Conservation (phyloP, 148 eudicot genomes). For the Vaccinium macrocarpon region DNA sequence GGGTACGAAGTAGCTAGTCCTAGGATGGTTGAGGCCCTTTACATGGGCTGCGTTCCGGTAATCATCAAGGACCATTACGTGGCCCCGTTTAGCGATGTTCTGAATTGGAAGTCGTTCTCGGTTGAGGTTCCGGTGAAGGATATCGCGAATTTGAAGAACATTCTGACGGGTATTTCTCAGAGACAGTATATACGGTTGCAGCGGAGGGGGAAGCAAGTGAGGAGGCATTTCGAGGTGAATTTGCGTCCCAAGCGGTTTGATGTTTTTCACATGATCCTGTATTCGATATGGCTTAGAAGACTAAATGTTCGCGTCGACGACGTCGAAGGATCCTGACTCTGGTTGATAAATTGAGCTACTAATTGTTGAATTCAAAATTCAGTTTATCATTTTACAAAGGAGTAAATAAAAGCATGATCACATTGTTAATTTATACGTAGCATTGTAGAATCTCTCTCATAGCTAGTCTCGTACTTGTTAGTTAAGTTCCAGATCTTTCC, state of each 20-base stretch:
- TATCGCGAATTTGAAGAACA: constrained; percentile 46
- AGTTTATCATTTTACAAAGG: not conserved
- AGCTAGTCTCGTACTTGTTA: no score
- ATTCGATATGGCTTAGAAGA: constrained; percentile 56
- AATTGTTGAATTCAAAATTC: not conserved
- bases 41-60: constrained; percentile 56
- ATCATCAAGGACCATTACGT: constrained; percentile 49
- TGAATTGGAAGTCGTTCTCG: constrained; percentile 50
- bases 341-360: not conserved
- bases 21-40: constrained; percentile 52
- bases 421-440: not conserved
- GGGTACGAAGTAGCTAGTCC: constrained; percentile 70
- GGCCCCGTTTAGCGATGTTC: constrained; percentile 50
- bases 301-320: constrained; percentile 26
- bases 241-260: constrained; percentile 44
- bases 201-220: constrained; percentile 32
- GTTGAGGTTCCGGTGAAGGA: constrained; percentile 28
- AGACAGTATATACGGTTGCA: constrained; percentile 33
- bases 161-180: constrained; percentile 28
- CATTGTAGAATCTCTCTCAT: no score
- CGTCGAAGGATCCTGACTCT: not conserved
- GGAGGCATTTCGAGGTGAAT: constrained; percentile 44
- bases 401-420: not conserved
- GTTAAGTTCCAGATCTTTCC: no score
- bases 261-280: constrained; percentile 50